Evolutionary conservation across 768 basidiomycete genomes (phyloP), one percentile per base, ranked within the genome.

Genomic region (Ephemerocybe angulata): DNA sequence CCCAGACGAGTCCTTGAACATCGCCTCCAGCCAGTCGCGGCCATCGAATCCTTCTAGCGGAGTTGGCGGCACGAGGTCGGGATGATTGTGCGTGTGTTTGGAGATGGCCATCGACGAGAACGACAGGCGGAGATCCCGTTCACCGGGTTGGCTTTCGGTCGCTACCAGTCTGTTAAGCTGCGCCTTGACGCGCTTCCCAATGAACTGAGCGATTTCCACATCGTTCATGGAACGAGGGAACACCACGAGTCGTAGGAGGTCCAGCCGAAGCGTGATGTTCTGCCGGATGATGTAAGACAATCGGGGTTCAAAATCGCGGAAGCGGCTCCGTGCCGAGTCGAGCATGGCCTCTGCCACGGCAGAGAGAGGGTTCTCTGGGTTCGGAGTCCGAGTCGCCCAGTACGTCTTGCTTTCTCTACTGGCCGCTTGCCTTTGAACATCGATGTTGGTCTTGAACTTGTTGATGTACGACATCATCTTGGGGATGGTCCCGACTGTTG

Each of bases 331-430:
- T 25, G 91, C 88, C 0, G 89, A 88, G 52, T 80, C 75, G 35
- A 93, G 68, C 83, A 93, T 89, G 28, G 90, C 88, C 58, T 88
- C 84, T 1, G 92, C 91, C n/a, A 93, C 90, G 12, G 87, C 83
- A 1, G 89, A 90, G 15, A 94, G 73, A 1, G 91, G 85, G 59
- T 91, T 92, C 49, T 86, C 86, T 6, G 88, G 88, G 62, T 82
- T 86, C 4, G 87, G 85, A 4, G 78, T 74, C n/a, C 81, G 81
- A 13, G 84, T 83, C n/a, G 80, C 77, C 22, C 87, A 77, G 76
- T 90, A 94, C 1, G 86, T 84, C 55, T 79, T 79, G 1, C 91
- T 93, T 70, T 92, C 90, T 35, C 84, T 77, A 58, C 83, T 84
- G 2, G 93, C 93, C 1, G 87, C 89, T 58, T 85, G 81, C 41